Evolutionary conservation across 164 flowering plant species (phyloP), one percentile per base, ranked within the genome.

Genomic region (Piper betle): DNA sequence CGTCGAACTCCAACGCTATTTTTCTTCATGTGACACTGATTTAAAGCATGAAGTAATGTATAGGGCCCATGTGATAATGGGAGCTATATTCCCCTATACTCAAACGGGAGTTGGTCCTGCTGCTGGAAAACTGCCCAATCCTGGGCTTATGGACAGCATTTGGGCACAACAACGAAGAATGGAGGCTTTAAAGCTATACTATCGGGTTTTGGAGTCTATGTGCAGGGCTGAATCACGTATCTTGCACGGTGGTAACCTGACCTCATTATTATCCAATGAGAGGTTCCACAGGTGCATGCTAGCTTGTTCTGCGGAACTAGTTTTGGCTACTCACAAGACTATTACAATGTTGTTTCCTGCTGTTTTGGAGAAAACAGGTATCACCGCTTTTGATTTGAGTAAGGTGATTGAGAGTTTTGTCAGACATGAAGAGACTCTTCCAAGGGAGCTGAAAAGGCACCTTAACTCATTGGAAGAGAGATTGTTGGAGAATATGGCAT

Each of bases 231-330:
- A 94, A 72, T 74, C 87, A 61, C 96, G 87, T 70, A 72, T 80
- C 61, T 62, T 85, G 75, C 83, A 86, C 60, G 85, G 79, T 20
- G 79, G 69, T 66, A 94, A 88, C 83, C 75, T 94, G 70, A 88
- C 90, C 62, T 83, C 97, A 53, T 73, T 91, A 62, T 74, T 94
- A 62, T 87, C 86, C 53, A 94, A 91, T 73, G 99, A 94, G 80
- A 87, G 97, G 77, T 94, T 94, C 66, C 99, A 94, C 61, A 84
- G 99, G 66, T 94, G 99, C 67, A 87, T 94, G 99, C 89, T 94
- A 57, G 97, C 97, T 17, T 91, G 99, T 76, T 94, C 99, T 25
- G 96, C 99, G 8, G 99, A 94, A 68, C 71, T 94, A 46, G 97
- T 94, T 71, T 80, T 94, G 56, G 94, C 97, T 48, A 94, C 97